Conservation (phyloP, 768 basidiomycete genomes). For the Lactarius akahatsu region DNA sequence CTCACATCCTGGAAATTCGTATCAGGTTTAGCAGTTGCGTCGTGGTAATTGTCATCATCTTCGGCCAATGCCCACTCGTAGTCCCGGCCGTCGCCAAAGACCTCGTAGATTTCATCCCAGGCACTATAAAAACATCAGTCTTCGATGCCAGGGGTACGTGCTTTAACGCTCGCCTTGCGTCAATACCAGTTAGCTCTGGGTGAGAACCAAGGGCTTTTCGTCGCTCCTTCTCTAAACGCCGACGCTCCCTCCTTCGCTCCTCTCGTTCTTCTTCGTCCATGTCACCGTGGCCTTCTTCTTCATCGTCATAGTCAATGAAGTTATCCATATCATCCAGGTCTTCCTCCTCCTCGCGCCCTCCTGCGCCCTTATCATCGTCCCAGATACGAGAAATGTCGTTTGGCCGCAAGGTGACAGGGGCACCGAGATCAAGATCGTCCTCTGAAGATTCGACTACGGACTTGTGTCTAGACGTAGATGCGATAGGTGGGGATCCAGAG, state of each 20-base stretch:
- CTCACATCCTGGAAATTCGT: slow-evolving; percentile 84
- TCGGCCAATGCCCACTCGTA: slow-evolving; percentile 93
- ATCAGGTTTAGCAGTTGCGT: slow-evolving; percentile 62
- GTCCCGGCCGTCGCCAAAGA: slow-evolving; percentile 95
- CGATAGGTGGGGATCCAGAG: slow-evolving; percentile 64
- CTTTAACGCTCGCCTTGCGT: slow-evolving; percentile 65
- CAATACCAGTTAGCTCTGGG: slow-evolving; percentile 75
- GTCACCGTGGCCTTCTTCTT: slow-evolving; percentile 50
- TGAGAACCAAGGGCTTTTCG: slow-evolving; percentile 64
- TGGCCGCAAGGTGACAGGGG: slow-evolving; percentile 50
- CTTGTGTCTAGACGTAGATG: slow-evolving; percentile 60
- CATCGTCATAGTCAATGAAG: slow-evolving; percentile 77
- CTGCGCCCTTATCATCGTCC: slow-evolving; percentile 68
- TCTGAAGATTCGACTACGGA: slow-evolving; percentile 70
- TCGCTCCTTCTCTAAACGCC: slow-evolving; percentile 63
- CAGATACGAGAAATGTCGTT: slow-evolving; percentile 74
- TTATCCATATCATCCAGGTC: slow-evolving; percentile 77
- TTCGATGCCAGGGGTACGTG: neutral
- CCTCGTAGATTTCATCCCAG: slow-evolving; percentile 94
- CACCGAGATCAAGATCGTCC: slow-evolving; percentile 64
- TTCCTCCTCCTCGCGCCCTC: slow-evolving; percentile 51
- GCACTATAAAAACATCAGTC: slow-evolving; percentile 49
- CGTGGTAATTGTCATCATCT: slow-evolving; percentile 60
- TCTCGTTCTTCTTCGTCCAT: slow-evolving; percentile 78
- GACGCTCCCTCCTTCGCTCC: slow-evolving; percentile 65